Base-by-base conservation (phyloP, 2,329 filamentous ascomycete species). In the Aspergillus sp. region DNA sequence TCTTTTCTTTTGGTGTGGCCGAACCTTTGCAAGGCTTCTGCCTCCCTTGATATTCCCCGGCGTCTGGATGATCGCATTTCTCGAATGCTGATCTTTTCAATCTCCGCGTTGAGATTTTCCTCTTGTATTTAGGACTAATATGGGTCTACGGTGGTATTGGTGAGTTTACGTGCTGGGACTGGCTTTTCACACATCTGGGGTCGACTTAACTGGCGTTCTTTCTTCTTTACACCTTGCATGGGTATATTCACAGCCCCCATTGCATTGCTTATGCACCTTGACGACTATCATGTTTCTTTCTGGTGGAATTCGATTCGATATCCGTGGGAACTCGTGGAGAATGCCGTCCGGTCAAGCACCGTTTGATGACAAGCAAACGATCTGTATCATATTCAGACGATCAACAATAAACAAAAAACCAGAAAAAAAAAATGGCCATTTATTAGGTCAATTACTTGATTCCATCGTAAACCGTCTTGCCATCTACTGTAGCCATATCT, bases 51-150 rank as follows among this genome's bases (percentile, higher is more conserved):
- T 50, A 45, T 51, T 39, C 43, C 44, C 45, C 45, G 54, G 54
- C 53, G 54, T 57, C 54, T 52, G 51, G 42, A 48, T 46, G 54
- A 50, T 52, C 47, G 45, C 49, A 49, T 54, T 42, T 43, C 43
- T 46, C 46, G 39, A 59, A 56, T 55, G 52, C 54, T 50, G 52
- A 47, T 39, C 48, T 48, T 39, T 39, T 12, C 9, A 13, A 33
- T 33, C 28, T 32, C 37, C 27, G 32, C 37, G 36, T 38, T 37
- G 35, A n/a, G n/a, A 10, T 39, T 26, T 26, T 32, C 6, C 32
- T 39, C 19, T 31, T 27, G 32, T 40, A 33, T 11, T 31, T 39
- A 28, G 30, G 37, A 19, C 30, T 31, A 26, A 13, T 27, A 46
- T 45, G 50, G 51, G 50, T 57, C 49, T 54, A 26, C 38, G 38